Evolutionary conservation across 1,284 basidiomycete genomes (phyloP).

Genomic region (Apiotrichum akiyoshidainum): DNA sequence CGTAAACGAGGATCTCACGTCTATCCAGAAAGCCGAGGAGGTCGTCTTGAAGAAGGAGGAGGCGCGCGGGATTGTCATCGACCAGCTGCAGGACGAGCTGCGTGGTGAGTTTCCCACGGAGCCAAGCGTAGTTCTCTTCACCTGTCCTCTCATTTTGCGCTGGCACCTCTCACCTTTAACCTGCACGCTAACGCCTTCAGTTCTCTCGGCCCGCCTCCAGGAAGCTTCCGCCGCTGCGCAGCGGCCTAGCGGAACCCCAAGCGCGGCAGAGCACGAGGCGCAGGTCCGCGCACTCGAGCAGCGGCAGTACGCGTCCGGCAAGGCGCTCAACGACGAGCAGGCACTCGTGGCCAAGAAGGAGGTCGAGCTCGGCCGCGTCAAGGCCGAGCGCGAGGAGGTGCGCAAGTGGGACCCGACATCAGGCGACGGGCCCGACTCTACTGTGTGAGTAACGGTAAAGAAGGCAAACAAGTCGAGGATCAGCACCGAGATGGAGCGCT

Average conservation of each 20-base stretch:
- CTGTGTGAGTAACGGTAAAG: slow-evolving; percentile 30
- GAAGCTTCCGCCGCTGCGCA: slow-evolving; percentile 35
- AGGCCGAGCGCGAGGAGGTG: slow-evolving; percentile 35
- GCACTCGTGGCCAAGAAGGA: slow-evolving; percentile 34
- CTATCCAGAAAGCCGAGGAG: slow-evolving; percentile 35
- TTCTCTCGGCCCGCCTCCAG: slow-evolving; percentile 3
- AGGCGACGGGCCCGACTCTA: slow-evolving; percentile 29
- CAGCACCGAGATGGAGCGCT: no score
- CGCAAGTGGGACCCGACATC: slow-evolving; percentile 29
- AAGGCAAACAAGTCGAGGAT: not conserved
- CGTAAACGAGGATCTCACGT: slow-evolving; percentile 34
- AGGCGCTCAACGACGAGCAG: slow-evolving; percentile 44
- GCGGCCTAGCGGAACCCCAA: slow-evolving; percentile 36
- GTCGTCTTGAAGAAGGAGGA: slow-evolving; percentile 35
- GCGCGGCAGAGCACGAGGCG: slow-evolving; percentile 34
- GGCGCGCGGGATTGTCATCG: slow-evolving; percentile 26
- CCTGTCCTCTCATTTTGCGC: no score
- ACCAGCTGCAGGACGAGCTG: slow-evolving; percentile 30
- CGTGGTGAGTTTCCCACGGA: slow-evolving; percentile 26
- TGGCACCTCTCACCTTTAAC: not conserved
- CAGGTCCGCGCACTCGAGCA: slow-evolving; percentile 36
- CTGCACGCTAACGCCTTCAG: not conserved
- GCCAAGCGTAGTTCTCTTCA: no score
- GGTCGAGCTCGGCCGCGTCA: slow-evolving; percentile 36
- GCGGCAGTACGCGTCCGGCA: slow-evolving; percentile 36